Conservation (phyloP, 441 rosid genomes). For the Populus trichocarpa region DNA sequence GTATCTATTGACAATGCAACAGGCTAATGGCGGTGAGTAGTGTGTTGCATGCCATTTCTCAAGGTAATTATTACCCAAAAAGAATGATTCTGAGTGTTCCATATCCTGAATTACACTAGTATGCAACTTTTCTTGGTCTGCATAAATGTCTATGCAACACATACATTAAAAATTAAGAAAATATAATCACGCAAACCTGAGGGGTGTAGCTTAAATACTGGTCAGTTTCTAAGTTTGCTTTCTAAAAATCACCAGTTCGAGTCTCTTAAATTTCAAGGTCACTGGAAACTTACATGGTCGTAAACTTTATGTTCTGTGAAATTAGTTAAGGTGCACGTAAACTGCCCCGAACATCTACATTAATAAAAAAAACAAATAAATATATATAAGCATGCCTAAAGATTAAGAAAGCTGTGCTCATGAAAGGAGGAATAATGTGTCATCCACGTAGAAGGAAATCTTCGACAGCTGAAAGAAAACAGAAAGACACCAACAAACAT, state of each 20-base stretch:
- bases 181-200: fast-evolving
- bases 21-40: neutral
- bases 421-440: neutral
- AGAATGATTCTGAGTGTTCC: neutral
- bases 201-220: fast-evolving
- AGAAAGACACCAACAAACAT: neutral
- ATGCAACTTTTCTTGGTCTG: neutral
- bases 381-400: neutral
- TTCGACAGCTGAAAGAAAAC: neutral
- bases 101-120: too few species aligned
- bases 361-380: too few species aligned
- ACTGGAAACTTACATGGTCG: fast-evolving
- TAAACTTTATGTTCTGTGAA: fast-evolving
- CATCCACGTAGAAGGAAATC: neutral
- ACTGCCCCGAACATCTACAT: too few species aligned
- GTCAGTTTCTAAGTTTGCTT: fast-evolving
- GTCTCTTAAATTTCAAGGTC: fast-evolving
- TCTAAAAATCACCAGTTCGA: fast-evolving
- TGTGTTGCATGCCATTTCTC: neutral
- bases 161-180: too few species aligned
- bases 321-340: fast-evolving
- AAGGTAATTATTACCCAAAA: too few species aligned
- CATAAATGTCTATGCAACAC: neutral
- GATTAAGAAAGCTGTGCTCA: neutral
- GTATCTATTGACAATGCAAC: neutral